phyloP scores from a whole-genome alignment of 1,284 basidiomycete genomes.

The Cryptococcus sp. region DNA sequence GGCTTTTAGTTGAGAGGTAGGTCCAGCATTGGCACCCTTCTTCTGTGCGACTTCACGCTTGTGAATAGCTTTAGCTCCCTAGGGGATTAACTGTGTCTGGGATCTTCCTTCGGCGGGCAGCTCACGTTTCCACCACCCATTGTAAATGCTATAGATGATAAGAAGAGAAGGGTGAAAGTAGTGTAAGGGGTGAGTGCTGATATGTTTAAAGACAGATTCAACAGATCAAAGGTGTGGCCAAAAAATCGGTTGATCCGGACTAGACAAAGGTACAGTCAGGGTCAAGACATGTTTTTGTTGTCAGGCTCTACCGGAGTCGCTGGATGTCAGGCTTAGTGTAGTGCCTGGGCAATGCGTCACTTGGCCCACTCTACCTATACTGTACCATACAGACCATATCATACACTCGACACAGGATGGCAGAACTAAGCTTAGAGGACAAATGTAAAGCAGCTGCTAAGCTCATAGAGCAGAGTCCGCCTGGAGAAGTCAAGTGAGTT shows the following conservation, averaged over 20 bases:
- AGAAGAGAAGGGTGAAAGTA: background rate
- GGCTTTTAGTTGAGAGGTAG: slow-evolving; percentile 41
- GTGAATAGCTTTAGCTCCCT: slow-evolving; percentile 46
- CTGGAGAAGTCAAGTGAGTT: slow-evolving; percentile 77
- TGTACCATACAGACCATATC: background rate
- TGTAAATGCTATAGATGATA: slow-evolving; percentile 3
- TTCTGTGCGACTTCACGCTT: slow-evolving; percentile 34
- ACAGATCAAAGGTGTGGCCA: background rate
- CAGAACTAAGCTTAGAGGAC: slow-evolving; percentile 34
- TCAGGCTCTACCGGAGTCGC: background rate
- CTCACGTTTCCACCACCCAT: slow-evolving; percentile 45
- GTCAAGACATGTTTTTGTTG: background rate
- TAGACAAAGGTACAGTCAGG: background rate
- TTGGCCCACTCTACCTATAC: too few relatives aligned
- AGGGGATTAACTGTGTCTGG: background rate
- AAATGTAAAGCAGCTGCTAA: slow-evolving; percentile 56
- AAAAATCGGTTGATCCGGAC: background rate
- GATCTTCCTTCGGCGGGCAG: slow-evolving; percentile 1
- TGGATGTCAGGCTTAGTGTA: background rate
- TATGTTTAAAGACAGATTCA: background rate
- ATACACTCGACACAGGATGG: slow-evolving; percentile 14
- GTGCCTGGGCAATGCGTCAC: background rate
- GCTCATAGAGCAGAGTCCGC: slow-evolving; percentile 83
- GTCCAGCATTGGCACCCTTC: slow-evolving; percentile 27
- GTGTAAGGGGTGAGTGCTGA: background rate